Base-by-base conservation (phyloP, 1,284 basidiomycete genomes). In the Puccinia coronata region DNA sequence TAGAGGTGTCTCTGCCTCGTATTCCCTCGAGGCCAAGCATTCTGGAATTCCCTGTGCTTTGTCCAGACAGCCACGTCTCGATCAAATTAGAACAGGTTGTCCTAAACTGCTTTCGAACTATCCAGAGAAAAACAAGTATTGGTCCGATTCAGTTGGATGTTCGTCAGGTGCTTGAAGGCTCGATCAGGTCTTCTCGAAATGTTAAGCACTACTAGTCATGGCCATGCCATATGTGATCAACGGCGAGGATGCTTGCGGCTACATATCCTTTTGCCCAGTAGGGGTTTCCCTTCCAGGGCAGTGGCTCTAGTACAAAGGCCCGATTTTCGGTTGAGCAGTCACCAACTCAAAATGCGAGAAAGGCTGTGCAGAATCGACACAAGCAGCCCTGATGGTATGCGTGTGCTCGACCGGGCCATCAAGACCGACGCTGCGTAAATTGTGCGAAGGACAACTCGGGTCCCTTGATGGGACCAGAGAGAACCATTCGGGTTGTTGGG, bases 101-200 rank as follows among this genome's bases (percentile, higher is more conserved):
- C n/a, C n/a, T n/a, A n/a, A n/a, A n/a, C n/a, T n/a, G n/a, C n/a
- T 12, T 14, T 63, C 31, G 61, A 63, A 41, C 36, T 63, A 31
- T 36, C 36, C 16, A 31, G 61, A 63, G 61, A 39, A 39, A 41
- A 31, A 47, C n/a, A 63, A 23, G 61, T 36, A 39, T 12, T 28
- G 61, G 61, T 20, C 61, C 61, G 61, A 63, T 63, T 63, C 34
- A 41, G 34, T 41, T 63, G 61, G n/a, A n/a, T n/a, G n/a, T n/a
- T n/a, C n/a, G n/a, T n/a, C n/a, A n/a, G n/a, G n/a, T n/a, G n/a
- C n/a, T 18, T 16, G 23, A 31, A 63, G 61, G 16, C 31, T 63
- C 61, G 61, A 63, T 63, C 61, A 57, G n/a, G 55, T 36, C 59
- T 9, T 36, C n/a, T n/a, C n/a, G n/a, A n/a, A n/a, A n/a, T n/a